Conservation (phyloP, 148 eudicot genomes). For the Beta vulgaris region DNA sequence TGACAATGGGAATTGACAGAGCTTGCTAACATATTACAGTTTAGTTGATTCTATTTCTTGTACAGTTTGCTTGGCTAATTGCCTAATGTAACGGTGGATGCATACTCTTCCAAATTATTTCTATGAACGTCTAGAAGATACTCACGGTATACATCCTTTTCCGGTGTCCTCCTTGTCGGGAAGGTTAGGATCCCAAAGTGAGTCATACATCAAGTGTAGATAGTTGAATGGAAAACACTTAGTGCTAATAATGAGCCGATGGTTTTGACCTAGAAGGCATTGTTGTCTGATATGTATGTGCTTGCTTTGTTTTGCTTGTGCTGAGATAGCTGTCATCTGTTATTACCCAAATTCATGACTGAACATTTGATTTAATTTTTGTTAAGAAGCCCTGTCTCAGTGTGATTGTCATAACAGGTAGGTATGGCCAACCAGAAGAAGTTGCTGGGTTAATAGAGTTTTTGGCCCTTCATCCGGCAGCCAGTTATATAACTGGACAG, state of each 20-base stretch:
- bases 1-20: not conserved
- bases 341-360: not conserved
- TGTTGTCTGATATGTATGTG: too few relatives aligned
- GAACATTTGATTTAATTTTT: not conserved
- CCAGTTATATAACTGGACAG: constrained; percentile 84
- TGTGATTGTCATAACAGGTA: constrained; percentile 39
- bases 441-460: constrained; percentile 83
- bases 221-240: too few relatives aligned
- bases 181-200: not conserved
- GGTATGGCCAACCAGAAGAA: constrained; percentile 78
- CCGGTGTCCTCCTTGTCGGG: too few relatives aligned
- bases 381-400: not conserved
- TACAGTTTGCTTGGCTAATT: not conserved
- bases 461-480: constrained; percentile 73
- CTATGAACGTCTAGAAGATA: not conserved
- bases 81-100: not conserved
- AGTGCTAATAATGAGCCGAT: too few relatives aligned
- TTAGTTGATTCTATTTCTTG: not conserved
- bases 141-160: not conserved
- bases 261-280: too few relatives aligned
- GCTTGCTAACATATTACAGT: not conserved
- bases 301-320: too few relatives aligned
- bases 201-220: too few relatives aligned
- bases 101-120: not conserved
- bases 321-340: too few relatives aligned